A percentile compares a stretch with the other conserved stretches of the same genome.
phyloP scores from a whole-genome alignment of 2,329 filamentous ascomycete species.

The Neonectria punicea region DNA sequence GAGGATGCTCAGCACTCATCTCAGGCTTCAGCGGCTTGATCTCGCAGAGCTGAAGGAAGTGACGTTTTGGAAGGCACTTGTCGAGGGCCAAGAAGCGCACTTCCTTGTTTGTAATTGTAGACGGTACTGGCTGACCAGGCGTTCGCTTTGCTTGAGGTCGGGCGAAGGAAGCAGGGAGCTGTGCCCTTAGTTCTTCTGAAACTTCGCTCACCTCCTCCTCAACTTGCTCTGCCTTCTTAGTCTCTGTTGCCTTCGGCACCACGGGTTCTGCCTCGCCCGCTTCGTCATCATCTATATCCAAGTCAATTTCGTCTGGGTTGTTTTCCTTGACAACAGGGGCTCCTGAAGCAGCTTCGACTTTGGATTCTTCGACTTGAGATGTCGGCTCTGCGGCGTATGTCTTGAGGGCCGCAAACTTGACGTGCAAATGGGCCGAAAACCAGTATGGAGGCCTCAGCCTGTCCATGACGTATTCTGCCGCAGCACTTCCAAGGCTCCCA shows the following conservation, averaged over 20 bases:
- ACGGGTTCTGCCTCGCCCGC: slow-evolving; percentile 25
- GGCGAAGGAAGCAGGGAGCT: slow-evolving; percentile 81
- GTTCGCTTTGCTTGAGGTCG: slow-evolving; percentile 52
- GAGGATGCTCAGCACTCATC: slow-evolving; percentile 32
- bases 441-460: slow-evolving; percentile 84
- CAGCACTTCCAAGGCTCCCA: slow-evolving; percentile 81
- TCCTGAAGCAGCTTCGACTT: slow-evolving; percentile 8
- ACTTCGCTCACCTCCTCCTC: slow-evolving; percentile 52
- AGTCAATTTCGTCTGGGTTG: slow-evolving; percentile 77
- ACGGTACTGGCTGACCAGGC: slow-evolving; percentile 72
- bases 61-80: slow-evolving; percentile 83
- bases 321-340: slow-evolving; percentile 33
- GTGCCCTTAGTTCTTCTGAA: slow-evolving; percentile 73
- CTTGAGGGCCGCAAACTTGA: slow-evolving; percentile 81
- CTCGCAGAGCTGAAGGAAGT: slow-evolving; percentile 84
- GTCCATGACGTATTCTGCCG: slow-evolving; percentile 83
- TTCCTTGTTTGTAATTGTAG: slow-evolving; percentile 78
- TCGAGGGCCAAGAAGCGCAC: slow-evolving; percentile 91
- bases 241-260: background rate
- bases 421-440: slow-evolving; percentile 95
- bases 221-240: slow-evolving; percentile 14
- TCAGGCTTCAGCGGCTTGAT: slow-evolving; percentile 61
- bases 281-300: slow-evolving; percentile 70
- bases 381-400: slow-evolving; percentile 59
- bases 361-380: slow-evolving; percentile 24